Evolutionary conservation across 495 filamentous ascomycete genomes (phyloP), one percentile per base, ranked within the genome.

Genomic region (Penicillium herquei): DNA sequence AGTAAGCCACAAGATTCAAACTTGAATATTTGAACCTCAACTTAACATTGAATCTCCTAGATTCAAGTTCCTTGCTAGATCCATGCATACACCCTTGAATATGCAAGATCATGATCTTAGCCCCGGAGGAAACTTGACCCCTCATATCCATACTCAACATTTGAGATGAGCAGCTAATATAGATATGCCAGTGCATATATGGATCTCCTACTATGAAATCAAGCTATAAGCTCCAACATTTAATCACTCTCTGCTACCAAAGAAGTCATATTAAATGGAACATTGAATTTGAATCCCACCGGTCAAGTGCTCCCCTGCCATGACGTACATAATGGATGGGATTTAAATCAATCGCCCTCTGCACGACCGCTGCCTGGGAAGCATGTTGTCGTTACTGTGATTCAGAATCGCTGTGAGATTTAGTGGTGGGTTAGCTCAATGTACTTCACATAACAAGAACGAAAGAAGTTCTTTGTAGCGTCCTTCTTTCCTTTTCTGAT

Each of bases 261-360:
- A n/a, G 14, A 14, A 14, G 12, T 13, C 37, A 45, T 30, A 30
- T 34, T 17, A 17, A 18, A 59, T 62, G 62, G 53, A 32, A 37
- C 12, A 47, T 37, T 34, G 5, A 21, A 61, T 62, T 65, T 56
- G 7, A 58, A 65, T 67, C 21, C 52, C 54, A 63, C 54, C 65
- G 54, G 53, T 59, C 18, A 39, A 54, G 52, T 44, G 58, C 37
- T 53, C 53, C 60, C 51, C 34, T 40, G 31, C 52, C 59, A 68
- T 66, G 63, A 66, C 60, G 57, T 68, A 68, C 59, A 59, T 26
- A 26, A 26, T 61, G 57, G 65, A 68, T 65, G 49, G 39, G 51
- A 61, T 66, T 64, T 59, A 61, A 68, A 66, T 68, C 39, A 16
- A 26, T 33, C 43, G 56, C 54, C 13, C 51, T 54, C 57, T 56